Evolutionary conservation across 2,329 filamentous ascomycete species (phyloP).

Genomic region (Orbilia oligospora): DNA sequence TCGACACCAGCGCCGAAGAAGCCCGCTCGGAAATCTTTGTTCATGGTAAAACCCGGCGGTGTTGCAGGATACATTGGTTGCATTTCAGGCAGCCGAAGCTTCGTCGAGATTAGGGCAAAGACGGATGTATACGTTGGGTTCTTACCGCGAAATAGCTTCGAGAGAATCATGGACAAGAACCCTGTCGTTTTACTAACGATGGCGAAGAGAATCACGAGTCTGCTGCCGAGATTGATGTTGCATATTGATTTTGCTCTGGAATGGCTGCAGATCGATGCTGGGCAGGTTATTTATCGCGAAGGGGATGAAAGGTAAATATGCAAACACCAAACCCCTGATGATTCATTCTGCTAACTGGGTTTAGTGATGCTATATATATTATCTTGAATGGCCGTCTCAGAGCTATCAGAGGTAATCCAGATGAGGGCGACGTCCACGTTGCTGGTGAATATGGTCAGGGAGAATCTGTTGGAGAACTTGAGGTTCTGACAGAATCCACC

Average conservation of each 20-base stretch:
- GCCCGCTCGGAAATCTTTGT: constrained; percentile 77
- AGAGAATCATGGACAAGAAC: constrained; percentile 92
- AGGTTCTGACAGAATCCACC: constrained; percentile 93
- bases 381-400: constrained; percentile 93
- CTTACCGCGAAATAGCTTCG: constrained; percentile 84
- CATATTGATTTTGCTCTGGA: constrained; percentile 99
- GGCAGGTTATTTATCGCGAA: constrained; percentile 93
- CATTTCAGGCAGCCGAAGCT: constrained; percentile 93
- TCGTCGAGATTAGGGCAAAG: constrained; percentile 96
- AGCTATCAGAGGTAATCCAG: constrained; percentile 80
- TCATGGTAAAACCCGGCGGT: constrained; percentile 92
- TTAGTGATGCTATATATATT: constrained; percentile 96
- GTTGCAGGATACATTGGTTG: constrained; percentile 95
- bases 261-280: constrained; percentile 96
- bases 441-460: constrained; percentile 95
- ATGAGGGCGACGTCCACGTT: constrained; percentile 85
- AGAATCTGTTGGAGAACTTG: constrained; percentile 95
- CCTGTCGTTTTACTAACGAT: constrained; percentile 94
- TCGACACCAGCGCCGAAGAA: constrained; percentile 36
- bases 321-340: too few species aligned
- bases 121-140: constrained; percentile 99
- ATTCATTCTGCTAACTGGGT: constrained; percentile 22
- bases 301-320: constrained; percentile 76
- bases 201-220: constrained; percentile 91
- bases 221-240: constrained; percentile 88